Conservation (phyloP, 208 protist genomes). For the Trypanosoma lewisi region DNA sequence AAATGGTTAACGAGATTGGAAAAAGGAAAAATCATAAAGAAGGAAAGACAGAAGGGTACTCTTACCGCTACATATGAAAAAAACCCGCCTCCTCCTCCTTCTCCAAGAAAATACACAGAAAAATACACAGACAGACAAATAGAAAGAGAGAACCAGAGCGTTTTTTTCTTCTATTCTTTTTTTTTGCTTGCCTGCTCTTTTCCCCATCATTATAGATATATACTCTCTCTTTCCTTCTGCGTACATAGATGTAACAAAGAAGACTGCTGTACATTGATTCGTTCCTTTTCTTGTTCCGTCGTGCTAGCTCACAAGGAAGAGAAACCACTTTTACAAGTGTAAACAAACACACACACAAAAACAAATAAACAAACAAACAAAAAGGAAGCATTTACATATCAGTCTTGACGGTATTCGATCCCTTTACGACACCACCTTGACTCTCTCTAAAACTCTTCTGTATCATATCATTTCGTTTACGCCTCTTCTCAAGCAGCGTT, state of each 20-base stretch:
- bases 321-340: no score
- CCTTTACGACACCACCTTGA: neutral
- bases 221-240: neutral
- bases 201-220: no score
- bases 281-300: neutral
- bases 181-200: neutral
- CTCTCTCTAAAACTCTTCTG: slow-evolving; percentile 5
- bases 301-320: no score
- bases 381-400: slow-evolving; percentile 11
- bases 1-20: no score
- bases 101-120: neutral
- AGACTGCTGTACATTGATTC: neutral
- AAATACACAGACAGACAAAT: no score
- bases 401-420: neutral
- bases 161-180: slow-evolving; percentile 1
- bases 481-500: slow-evolving; percentile 17
- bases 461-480: slow-evolving; percentile 21
- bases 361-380: neutral
- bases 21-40: slow-evolving; percentile 7
- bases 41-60: neutral
- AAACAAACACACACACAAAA: neutral
- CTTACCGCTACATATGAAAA: neutral
- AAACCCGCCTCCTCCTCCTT: neutral
- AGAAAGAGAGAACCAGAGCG: no score
- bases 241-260: neutral